phyloP scores from a whole-genome alignment of 345 rosid genomes.

The Schrenkiella parvula region DNA sequence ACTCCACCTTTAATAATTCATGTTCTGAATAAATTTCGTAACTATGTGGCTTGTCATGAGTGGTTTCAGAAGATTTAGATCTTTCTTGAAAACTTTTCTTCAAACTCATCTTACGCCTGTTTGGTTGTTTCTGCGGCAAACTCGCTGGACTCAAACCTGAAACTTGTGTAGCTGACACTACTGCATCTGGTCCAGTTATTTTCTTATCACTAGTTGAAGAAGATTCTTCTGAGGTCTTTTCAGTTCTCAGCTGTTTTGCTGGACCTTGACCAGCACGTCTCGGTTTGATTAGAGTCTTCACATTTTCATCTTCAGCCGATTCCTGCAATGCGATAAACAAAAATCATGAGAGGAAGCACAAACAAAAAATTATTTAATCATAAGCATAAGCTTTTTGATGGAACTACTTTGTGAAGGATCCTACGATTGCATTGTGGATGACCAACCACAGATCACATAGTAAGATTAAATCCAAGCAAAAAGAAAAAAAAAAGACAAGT shows the following conservation, averaged over 20 bases:
- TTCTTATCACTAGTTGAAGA: constrained; percentile 40
- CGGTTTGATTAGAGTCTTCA: constrained; percentile 29
- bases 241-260: constrained; percentile 46
- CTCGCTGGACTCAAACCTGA: constrained; percentile 37
- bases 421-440: background rate
- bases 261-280: constrained; percentile 40
- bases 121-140: constrained; percentile 42
- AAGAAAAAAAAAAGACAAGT: background rate
- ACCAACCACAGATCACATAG: constrained; percentile 6
- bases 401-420: constrained; percentile 8
- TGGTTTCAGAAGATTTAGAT: constrained; percentile 38
- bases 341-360: constrained; percentile 1
- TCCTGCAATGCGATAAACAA: constrained; percentile 36
- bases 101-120: constrained; percentile 62
- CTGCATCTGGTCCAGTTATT: constrained; percentile 32
- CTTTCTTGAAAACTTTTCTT: constrained; percentile 44
- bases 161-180: constrained; percentile 38
- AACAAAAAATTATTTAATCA: background rate
- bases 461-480: constrained; percentile 8
- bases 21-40: constrained; percentile 22
- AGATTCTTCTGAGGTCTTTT: constrained; percentile 36
- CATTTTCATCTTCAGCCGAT: constrained; percentile 36
- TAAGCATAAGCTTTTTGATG: background rate
- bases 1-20: constrained; percentile 53
- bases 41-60: constrained; percentile 34